Evolutionary conservation across 805 yeast species (phyloP).

Genomic region (Wickerhamiella hasegawae): DNA sequence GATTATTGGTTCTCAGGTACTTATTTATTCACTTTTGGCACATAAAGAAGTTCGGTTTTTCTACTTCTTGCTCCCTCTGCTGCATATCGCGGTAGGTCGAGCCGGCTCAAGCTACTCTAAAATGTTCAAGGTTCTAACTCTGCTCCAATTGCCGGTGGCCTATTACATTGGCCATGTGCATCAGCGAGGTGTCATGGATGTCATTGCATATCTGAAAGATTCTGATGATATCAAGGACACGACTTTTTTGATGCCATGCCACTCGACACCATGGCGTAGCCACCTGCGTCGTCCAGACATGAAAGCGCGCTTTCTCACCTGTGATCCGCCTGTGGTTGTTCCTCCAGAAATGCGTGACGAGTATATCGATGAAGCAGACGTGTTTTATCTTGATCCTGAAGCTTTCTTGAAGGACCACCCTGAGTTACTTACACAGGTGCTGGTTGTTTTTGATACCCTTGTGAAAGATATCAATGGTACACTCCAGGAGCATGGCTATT

Average conservation of each 20-base stretch:
- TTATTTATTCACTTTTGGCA: slow-evolving; percentile 43
- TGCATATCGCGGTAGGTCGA: slow-evolving; percentile 36
- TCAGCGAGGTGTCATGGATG: slow-evolving; percentile 73
- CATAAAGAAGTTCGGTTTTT: slow-evolving; percentile 91
- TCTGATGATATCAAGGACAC: slow-evolving; percentile 29
- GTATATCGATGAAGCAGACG: slow-evolving; percentile 80
- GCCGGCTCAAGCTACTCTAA: slow-evolving; percentile 8
- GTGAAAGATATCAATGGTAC: slow-evolving; percentile 29
- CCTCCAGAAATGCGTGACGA: slow-evolving; percentile 20
- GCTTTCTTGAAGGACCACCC: slow-evolving; percentile 41
- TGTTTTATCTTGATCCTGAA: slow-evolving; percentile 51
- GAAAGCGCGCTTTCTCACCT: slow-evolving; percentile 61
- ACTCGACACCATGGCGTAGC: slow-evolving; percentile 91
- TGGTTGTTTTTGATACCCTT: slow-evolving; percentile 57
- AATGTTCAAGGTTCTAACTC: slow-evolving; percentile 12
- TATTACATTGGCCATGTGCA: slow-evolving; percentile 47
- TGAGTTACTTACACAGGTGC: slow-evolving; percentile 18
- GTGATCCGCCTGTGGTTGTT: slow-evolving; percentile 66
- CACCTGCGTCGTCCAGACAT: slow-evolving; percentile 42
- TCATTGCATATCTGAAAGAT: slow-evolving; percentile 37
- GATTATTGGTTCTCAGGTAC: slow-evolving; percentile 29
- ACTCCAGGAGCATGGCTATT: slow-evolving; percentile 21
- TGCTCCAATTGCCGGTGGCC: slow-evolving; percentile 29
- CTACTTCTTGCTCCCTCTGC: slow-evolving; percentile 67
- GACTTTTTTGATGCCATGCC: slow-evolving; percentile 90